Percentiles rank a stretch among this genome's conserved stretches.
Evolutionary conservation across 495 filamentous ascomycete genomes (phyloP).

Genomic region (Penicillium coprophilum): DNA sequence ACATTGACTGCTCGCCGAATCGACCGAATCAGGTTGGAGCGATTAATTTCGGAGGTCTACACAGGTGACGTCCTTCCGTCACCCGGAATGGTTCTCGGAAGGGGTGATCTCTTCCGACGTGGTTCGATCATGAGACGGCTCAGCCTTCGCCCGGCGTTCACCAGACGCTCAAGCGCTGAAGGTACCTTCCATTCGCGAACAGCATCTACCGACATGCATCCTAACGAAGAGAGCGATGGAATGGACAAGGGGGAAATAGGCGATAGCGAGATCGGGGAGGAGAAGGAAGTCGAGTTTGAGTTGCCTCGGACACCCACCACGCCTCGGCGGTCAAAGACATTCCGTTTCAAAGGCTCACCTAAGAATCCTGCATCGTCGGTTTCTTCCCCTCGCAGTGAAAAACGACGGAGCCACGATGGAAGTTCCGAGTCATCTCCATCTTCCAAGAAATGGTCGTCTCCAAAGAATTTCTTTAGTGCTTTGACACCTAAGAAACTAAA

Average conservation of each 20-base stretch:
- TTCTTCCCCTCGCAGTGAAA: conserved; percentile 25
- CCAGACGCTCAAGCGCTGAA: conserved; percentile 36
- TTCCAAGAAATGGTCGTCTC: conserved; percentile 29
- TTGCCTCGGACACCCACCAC: conserved; percentile 20
- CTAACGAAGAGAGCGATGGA: conserved; percentile 15
- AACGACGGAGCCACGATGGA: conserved; percentile 19
- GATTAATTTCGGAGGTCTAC: conserved; percentile 75
- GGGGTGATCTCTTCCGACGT: conserved; percentile 61
- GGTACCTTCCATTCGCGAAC: conserved; percentile 18
- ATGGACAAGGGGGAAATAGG: conserved; percentile 19
- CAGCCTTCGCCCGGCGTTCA: conserved; percentile 47
- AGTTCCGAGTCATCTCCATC: conserved; percentile 17
- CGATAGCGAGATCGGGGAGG: conserved; percentile 15
- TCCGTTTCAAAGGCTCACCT: conserved; percentile 19
- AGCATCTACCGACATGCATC: conserved; percentile 15
- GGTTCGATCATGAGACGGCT: conserved; percentile 82
- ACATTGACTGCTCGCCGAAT: conserved; percentile 61
- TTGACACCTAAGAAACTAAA: conserved; percentile 24
- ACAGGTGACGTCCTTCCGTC: conserved; percentile 79
- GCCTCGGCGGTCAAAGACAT: conserved; percentile 18
- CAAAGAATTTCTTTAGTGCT: conserved; percentile 21
- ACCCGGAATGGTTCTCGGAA: conserved; percentile 74
- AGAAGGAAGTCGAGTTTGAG: conserved; percentile 16
- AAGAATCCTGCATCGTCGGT: conserved; percentile 10
- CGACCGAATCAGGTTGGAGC: conserved; percentile 77